Evolutionary conservation across 2,329 filamentous ascomycete species (phyloP).

Genomic region (Stemphylium lycopersici): DNA sequence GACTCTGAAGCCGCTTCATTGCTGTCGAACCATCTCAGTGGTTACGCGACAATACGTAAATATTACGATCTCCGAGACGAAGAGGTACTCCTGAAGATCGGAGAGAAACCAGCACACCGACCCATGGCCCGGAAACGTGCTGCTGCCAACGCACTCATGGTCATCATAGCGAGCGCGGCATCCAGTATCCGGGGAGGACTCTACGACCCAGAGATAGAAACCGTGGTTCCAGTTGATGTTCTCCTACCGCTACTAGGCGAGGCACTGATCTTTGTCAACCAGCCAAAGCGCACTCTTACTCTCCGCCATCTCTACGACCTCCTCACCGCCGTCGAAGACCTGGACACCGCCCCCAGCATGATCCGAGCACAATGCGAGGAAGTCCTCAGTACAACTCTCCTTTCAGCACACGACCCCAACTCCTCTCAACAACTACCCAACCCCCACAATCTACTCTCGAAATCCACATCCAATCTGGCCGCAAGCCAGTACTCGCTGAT

Average conservation of each 20-base stretch:
- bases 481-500: conserved; percentile 71
- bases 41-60: conserved; percentile 87
- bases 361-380: conserved; percentile 78
- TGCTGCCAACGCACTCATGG: conserved; percentile 75
- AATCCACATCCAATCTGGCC: conserved; percentile 59
- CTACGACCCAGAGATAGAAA: conserved; percentile 79
- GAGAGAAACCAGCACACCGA: conserved; percentile 51
- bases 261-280: conserved; percentile 75
- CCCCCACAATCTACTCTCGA: conserved; percentile 58
- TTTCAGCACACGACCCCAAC: conserved; percentile 63
- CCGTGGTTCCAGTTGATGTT: conserved; percentile 87
- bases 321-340: conserved; percentile 78
- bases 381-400: conserved; percentile 76
- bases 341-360: conserved; percentile 74
- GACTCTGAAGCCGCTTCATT: conserved; percentile 84
- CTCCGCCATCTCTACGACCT: conserved; percentile 75
- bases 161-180: conserved; percentile 84
- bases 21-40: conserved; percentile 83
- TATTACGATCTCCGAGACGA: conserved; percentile 91
- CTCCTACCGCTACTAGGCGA: conserved; percentile 84
- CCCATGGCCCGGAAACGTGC: conserved; percentile 69
- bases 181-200: conserved; percentile 91
- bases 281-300: conserved; percentile 66
- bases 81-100: conserved; percentile 50
- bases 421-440: conserved; percentile 26